Evolutionary conservation across 495 filamentous ascomycete species (phyloP), one percentile per base, ranked within the genome.

Genomic region (Extremus antarcticus): DNA sequence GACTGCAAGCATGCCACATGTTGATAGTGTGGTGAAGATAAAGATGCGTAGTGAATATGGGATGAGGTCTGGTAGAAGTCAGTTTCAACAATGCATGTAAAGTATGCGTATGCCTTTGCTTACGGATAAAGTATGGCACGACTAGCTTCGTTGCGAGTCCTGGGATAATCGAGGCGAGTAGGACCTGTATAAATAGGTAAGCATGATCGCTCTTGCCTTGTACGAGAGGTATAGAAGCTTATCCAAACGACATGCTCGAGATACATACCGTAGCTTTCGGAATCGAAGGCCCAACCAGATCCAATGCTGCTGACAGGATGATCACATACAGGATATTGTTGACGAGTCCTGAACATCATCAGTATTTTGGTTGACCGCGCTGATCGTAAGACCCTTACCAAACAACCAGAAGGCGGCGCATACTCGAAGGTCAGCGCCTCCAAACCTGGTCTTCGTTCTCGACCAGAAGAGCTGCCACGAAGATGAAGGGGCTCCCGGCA

Each of bases 291-390:
- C 90, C 90, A 65, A 97, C 92, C 54, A 98, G 84, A 66, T 98
- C 92, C 56, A 94, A 84, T 20, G 92, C 91, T n/a, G 92, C 86
- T 15, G 90, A 90, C 61, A 98, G 82, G 68, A 98, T 88, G 67
- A 98, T 85, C 29, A 98, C 90, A 67, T 97, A 98, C 70, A 95
- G 86, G 65, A 98, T 86, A 73, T 96, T 97, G 71, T 98, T 98
- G 67, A 98, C 87, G 4, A 95, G 75, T 51, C 92, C 91, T 97
- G 49, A 13, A 23, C 1, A 9, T 2, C 8, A 16, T 48, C 23
- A 48, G 46, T 21, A 10, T 17, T 17, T 45, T 7, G 4, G 17
- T 25, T 25, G 21, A 3, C 3, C 32, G 25, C 32, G 17, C 38
- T 53, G 48, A 38, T 43, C 41, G 56, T 38, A 21, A 35, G 41